Conservation (phyloP, 1,284 basidiomycete genomes). For the Ceratobasidium sp. region DNA sequence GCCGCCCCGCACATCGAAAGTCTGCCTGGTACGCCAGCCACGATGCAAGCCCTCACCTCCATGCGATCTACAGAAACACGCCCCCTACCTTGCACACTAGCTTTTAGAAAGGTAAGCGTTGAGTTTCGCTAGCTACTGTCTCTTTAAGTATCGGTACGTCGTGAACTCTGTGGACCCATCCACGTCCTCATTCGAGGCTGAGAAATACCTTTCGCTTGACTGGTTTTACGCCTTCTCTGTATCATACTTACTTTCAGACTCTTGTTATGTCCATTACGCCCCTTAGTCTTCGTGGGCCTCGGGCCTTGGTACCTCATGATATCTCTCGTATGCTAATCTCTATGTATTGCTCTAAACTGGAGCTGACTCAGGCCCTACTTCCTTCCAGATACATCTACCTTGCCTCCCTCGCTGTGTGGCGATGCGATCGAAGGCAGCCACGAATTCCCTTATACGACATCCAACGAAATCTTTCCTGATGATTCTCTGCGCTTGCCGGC, state of each 20-base stretch:
- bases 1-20: constrained; percentile 13
- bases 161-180: constrained; percentile 19
- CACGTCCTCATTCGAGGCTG: constrained; percentile 30
- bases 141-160: constrained; percentile 36
- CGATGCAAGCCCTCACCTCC: constrained; percentile 38
- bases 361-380: not conserved
- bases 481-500: constrained; percentile 18
- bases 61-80: constrained; percentile 43
- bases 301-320: constrained; percentile 25
- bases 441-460: not conserved
- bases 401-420: constrained; percentile 4
- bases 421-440: constrained; percentile 7
- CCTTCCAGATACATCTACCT: constrained; percentile 19
- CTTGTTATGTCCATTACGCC: constrained; percentile 10
- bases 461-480: constrained; percentile 8
- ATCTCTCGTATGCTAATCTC: constrained; percentile 17
- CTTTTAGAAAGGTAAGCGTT: constrained; percentile 39
- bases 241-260: constrained; percentile 18
- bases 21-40: constrained; percentile 29
- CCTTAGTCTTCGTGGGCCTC: constrained; percentile 5
- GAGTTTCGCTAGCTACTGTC: constrained; percentile 36
- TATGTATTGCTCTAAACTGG: not conserved
- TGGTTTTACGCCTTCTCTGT: constrained; percentile 11
- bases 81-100: constrained; percentile 2
- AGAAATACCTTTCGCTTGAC: not conserved